Percentiles rank a stretch among this genome's conserved stretches.
Evolutionary conservation across 768 basidiomycete species (phyloP).

Genomic region (Austroboletus eburneus): DNA sequence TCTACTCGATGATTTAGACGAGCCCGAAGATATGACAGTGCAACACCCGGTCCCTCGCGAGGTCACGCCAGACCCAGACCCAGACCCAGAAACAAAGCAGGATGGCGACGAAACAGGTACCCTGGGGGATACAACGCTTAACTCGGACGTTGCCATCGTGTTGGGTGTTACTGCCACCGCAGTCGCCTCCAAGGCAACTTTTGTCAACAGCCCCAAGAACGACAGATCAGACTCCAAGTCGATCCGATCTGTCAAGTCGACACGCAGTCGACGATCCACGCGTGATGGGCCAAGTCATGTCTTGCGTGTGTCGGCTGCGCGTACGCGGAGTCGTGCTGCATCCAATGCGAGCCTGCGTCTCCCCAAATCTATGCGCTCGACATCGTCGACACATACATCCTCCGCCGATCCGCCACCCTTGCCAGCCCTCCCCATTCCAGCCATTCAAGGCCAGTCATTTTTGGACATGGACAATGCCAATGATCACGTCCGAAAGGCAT

Average conservation of each 20-base stretch:
- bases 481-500: slow-evolving; percentile 26
- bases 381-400: too few relatives aligned
- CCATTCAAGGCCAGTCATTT: slow-evolving; percentile 20
- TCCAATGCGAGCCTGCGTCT: slow-evolving; percentile 68
- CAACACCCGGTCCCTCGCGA: too few relatives aligned
- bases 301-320: slow-evolving; percentile 58
- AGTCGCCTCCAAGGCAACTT: slow-evolving; percentile 34
- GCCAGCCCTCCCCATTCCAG: slow-evolving; percentile 19
- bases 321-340: slow-evolving; percentile 55
- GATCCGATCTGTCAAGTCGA: slow-evolving; percentile 12
- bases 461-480: slow-evolving; percentile 30
- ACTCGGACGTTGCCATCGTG: slow-evolving; percentile 30
- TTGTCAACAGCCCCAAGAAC: slow-evolving; percentile 12
- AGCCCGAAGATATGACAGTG: too few relatives aligned
- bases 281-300: slow-evolving; percentile 30
- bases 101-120: slow-evolving; percentile 27
- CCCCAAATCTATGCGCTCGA: slow-evolving; percentile 35
- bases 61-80: too few relatives aligned
- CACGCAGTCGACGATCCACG: slow-evolving; percentile 21
- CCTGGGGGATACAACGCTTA: slow-evolving; percentile 21
- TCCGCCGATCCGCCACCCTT: slow-evolving; percentile 13
- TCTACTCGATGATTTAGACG: too few relatives aligned
- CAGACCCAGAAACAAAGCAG: too few relatives aligned
- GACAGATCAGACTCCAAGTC: too few relatives aligned
- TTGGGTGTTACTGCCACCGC: slow-evolving; percentile 37